Percentiles rank a stretch among this genome's conserved stretches.
phyloP scores from a whole-genome alignment of 2,329 filamentous ascomycete genomes.

The Knufia petricola region DNA sequence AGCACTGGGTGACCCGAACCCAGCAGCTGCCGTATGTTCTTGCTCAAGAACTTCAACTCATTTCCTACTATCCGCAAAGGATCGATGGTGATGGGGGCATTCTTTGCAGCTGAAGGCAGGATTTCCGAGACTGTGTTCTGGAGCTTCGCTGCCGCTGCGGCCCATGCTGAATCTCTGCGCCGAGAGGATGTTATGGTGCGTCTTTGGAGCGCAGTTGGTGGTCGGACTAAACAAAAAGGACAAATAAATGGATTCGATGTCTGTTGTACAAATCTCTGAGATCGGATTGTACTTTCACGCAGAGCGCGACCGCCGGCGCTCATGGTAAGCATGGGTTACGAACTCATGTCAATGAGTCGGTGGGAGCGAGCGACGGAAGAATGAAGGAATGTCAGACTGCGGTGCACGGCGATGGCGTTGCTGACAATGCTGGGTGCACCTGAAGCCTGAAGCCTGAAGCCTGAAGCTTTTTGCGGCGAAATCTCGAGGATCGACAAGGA shows the following conservation, averaged over 20 bases:
- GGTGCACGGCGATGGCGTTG: neutral
- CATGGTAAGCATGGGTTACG: slow-evolving; percentile 6
- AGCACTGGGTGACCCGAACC: slow-evolving; percentile 90
- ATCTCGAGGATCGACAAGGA: slow-evolving; percentile 4
- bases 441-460: neutral
- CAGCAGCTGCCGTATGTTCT: slow-evolving; percentile 85
- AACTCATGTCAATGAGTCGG: neutral
- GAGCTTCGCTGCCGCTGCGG: slow-evolving; percentile 43
- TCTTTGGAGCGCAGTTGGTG: slow-evolving; percentile 1
- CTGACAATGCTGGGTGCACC: too few species aligned
- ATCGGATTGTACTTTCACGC: slow-evolving; percentile 4
- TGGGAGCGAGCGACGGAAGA: neutral
- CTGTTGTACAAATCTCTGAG: slow-evolving; percentile 1
- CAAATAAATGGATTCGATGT: slow-evolving; percentile 7
- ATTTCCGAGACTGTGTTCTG: slow-evolving; percentile 38
- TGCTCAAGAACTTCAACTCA: slow-evolving; percentile 91
- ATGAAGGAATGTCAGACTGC: too few species aligned
- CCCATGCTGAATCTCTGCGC: slow-evolving; percentile 28
- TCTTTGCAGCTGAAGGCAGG: slow-evolving; percentile 27
- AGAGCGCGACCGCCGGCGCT: slow-evolving; percentile 8
- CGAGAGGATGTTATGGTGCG: slow-evolving; percentile 4
- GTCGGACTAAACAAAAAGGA: slow-evolving; percentile 3
- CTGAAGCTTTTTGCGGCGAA: slow-evolving; percentile 5
- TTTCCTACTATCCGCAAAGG: slow-evolving; percentile 84
- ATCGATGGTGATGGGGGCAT: slow-evolving; percentile 63